Evolutionary conservation across 352 stramenopile genomes (phyloP).

Genomic region (Phytophthora melonis): DNA sequence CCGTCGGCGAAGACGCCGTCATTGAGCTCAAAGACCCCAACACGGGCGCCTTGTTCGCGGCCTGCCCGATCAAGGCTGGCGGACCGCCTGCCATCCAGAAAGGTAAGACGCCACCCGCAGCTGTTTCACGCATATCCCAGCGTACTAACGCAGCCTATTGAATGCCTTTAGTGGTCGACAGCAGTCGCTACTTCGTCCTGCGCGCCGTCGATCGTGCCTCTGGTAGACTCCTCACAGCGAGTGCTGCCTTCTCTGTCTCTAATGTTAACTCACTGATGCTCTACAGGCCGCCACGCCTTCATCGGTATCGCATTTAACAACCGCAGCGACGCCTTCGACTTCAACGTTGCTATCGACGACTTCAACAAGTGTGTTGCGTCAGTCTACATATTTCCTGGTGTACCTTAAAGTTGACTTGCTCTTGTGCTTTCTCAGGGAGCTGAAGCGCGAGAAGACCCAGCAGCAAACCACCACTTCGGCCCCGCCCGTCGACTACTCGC

Average conservation of each 20-base stretch:
- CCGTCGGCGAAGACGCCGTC: constrained; percentile 60
- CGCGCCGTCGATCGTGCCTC: constrained; percentile 90
- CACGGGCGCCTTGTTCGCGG: constrained; percentile 65
- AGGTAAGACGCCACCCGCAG: constrained; percentile 31
- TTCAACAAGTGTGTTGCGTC: constrained; percentile 67
- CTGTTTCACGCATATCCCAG: neutral
- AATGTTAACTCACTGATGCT: neutral
- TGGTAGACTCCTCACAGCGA: constrained; percentile 36
- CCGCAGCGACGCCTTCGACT: constrained; percentile 95
- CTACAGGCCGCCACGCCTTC: constrained; percentile 89
- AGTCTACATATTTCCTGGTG: neutral
- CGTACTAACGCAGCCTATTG: constrained; percentile 11
- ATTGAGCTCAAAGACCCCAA: constrained; percentile 73
- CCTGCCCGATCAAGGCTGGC: constrained; percentile 67
- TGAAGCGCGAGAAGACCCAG: constrained; percentile 65
- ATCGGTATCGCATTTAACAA: constrained; percentile 95
- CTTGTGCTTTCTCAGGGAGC: constrained; percentile 42
- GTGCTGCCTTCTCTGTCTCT: neutral
- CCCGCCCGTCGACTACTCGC: constrained; percentile 87
- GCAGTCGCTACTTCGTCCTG: constrained; percentile 95
- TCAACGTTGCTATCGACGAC: constrained; percentile 94
- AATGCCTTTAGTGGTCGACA: constrained; percentile 77
- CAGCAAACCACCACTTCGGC: constrained; percentile 42
- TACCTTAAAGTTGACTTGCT: neutral
- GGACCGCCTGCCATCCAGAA: constrained; percentile 71